Percentiles rank a stretch among this genome's conserved stretches.
These are phyloP conservation scores for Clonostachys rhizophaga DNA, from an alignment of 2,329 filamentous ascomycete species.

Conservation along the genomic window DNA sequence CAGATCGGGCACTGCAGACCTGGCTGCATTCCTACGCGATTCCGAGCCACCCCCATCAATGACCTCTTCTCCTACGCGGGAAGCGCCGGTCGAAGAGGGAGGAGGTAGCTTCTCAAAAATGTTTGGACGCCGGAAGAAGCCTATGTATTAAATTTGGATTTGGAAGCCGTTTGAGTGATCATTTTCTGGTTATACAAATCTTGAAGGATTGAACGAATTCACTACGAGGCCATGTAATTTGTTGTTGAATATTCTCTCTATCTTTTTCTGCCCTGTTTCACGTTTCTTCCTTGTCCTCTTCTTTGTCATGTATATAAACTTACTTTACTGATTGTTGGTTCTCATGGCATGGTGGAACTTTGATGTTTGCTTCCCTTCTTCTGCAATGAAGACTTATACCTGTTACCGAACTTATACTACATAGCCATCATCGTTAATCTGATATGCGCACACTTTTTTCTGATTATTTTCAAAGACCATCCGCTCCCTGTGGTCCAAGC, in stretches of 20 bases:
- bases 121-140: constrained; percentile 46
- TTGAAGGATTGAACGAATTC: no score
- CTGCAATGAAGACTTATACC: no score
- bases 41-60: constrained; percentile 56
- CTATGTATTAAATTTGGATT: constrained; percentile 5
- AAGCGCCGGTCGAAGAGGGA: constrained; percentile 26
- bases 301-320: not conserved
- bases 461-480: no score
- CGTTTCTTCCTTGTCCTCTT: not conserved
- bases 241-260: not conserved
- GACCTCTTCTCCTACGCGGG: constrained; percentile 15
- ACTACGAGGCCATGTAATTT: not conserved
- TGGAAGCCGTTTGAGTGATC: no score
- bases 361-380: no score
- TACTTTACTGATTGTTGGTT: no score
- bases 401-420: no score
- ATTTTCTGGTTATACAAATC: no score
- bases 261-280: not conserved
- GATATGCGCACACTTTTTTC: no score
- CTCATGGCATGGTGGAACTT: no score
- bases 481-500: no score
- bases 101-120: constrained; percentile 36
- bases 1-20: constrained; percentile 63
- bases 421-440: no score
- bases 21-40: constrained; percentile 69